Conservation (phyloP, 441 rosid genomes). For the Adansonia madagascariensis region DNA sequence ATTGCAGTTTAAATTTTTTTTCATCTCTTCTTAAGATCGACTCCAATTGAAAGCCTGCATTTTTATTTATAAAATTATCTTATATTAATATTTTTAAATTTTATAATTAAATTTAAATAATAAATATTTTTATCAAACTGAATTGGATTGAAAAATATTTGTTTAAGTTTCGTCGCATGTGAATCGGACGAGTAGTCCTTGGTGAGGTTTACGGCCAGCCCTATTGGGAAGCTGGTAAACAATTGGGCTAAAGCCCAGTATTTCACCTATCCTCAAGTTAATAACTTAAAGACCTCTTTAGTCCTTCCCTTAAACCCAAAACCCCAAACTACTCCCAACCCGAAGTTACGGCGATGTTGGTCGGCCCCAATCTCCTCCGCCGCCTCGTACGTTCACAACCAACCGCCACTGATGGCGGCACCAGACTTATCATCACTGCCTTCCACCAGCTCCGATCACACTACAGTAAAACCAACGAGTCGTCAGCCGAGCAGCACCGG, state of each 20-base stretch:
- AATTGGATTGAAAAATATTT: too few relatives aligned
- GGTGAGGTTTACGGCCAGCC: not conserved
- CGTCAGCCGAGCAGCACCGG: conserved; percentile 21
- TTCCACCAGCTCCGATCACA: conserved; percentile 20
- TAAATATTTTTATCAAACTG: too few relatives aligned
- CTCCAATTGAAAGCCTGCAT: too few relatives aligned
- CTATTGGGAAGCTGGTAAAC: too few relatives aligned
- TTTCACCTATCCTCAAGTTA: not conserved
- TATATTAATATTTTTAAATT: too few relatives aligned
- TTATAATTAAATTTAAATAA: too few relatives aligned
- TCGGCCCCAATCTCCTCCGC: conserved; percentile 33
- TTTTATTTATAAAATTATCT: too few relatives aligned
- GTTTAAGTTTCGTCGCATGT: too few relatives aligned
- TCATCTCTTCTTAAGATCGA: too few relatives aligned
- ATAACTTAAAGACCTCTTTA: not conserved
- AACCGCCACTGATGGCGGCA: not conserved
- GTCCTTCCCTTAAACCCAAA: not conserved
- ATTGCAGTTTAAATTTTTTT: too few relatives aligned
- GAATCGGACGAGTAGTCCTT: too few relatives aligned
- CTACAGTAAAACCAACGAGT: conserved; percentile 30
- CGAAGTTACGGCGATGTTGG: conserved; percentile 12
- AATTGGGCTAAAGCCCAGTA: not conserved
- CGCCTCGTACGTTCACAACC: conserved; percentile 33
- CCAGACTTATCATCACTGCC: conserved; percentile 16
- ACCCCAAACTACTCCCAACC: not conserved